Base-by-base conservation (phyloP, 1,284 basidiomycete species). In the Takashimella koratensis region DNA sequence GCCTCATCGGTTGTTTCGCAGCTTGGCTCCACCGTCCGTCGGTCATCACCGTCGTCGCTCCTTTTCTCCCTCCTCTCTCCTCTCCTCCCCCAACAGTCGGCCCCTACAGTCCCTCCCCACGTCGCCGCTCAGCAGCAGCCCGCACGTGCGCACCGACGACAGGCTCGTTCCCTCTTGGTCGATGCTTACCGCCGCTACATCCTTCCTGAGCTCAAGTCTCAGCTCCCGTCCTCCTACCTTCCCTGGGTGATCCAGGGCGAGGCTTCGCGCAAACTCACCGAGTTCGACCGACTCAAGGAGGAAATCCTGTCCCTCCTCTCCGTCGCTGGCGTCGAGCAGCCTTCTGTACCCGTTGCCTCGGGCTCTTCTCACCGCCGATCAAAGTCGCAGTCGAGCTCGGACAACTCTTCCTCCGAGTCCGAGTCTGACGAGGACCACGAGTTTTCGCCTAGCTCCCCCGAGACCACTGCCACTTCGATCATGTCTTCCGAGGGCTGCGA, bases 161-260 rank as follows among this genome's bases (percentile, higher is more conserved):
- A 82, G 53, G 88, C 88, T 2, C 85, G 88, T 27, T 86, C 87
- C 8, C 76, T 81, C 3, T 80, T 92, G 11, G 82, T 90, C 13
- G 87, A 92, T 66, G 80, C 84, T 3, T 90, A 85, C 69, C 81
- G 88, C 19, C 80, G 80, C 20, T 81, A 84, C 66, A 82, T 90
- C 24, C 67, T 88, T 22, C 76, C 82, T 24, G 66, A 68, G 51
- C 73, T 83, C 57, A 74, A 73, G 54, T 60, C 67, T 19, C 49
- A 56, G 2, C 60, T 76, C n/a, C 71, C 74, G 13, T 49, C 59
- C 1, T 67, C 67, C 4, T 76, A 71, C 60, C 65, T 75, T 23
- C 61, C 68, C 19, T 75, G 71, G 71, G 57, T 63, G 0, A 66
- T 75, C 49, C 54, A 63, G 25, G 68, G 67, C 49, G 74, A 76